Evolutionary conservation across 2,329 filamentous ascomycete species (phyloP).

Genomic region (Corynespora cassiicola): DNA sequence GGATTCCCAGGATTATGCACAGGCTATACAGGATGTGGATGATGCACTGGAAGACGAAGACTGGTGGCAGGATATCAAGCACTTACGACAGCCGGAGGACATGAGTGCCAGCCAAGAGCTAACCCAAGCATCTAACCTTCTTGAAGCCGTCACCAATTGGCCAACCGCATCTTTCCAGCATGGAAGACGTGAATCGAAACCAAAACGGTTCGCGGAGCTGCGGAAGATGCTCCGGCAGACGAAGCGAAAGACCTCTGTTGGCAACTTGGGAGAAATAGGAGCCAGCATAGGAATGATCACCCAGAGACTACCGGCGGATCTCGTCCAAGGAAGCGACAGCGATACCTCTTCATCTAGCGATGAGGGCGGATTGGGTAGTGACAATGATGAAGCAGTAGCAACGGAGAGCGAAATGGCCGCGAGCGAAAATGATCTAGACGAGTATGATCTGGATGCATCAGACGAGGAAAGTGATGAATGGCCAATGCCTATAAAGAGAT

Average conservation of each 20-base stretch:
- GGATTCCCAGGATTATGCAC: slow-evolving; percentile 55
- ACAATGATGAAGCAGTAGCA: slow-evolving; percentile 34
- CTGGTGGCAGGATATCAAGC: slow-evolving; percentile 83
- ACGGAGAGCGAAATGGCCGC: slow-evolving; percentile 37
- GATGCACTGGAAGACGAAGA: slow-evolving; percentile 72
- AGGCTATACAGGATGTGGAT: slow-evolving; percentile 68
- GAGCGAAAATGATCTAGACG: slow-evolving; percentile 39
- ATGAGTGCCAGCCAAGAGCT: slow-evolving; percentile 52
- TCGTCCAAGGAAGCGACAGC: slow-evolving; percentile 57
- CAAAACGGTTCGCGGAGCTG: slow-evolving; percentile 64
- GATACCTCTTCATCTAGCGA: slow-evolving; percentile 34
- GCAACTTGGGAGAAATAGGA: slow-evolving; percentile 59
- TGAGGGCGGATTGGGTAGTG: slow-evolving; percentile 17
- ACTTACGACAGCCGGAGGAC: slow-evolving; percentile 44
- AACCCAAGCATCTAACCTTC: slow-evolving; percentile 52
- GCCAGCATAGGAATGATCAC: slow-evolving; percentile 78
- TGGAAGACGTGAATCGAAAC: slow-evolving; percentile 49
- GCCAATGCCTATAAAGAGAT: slow-evolving; percentile 19
- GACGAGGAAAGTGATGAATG: slow-evolving; percentile 32
- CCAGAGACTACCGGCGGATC: slow-evolving; percentile 70
- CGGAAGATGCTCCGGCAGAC: slow-evolving; percentile 68
- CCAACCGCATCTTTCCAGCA: slow-evolving; percentile 62
- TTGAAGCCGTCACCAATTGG: slow-evolving; percentile 55
- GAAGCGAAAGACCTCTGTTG: slow-evolving; percentile 58
- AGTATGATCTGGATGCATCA: slow-evolving; percentile 43